phyloP scores from a whole-genome alignment of 78 protist species.

The Chrysochromulina tobinii region DNA sequence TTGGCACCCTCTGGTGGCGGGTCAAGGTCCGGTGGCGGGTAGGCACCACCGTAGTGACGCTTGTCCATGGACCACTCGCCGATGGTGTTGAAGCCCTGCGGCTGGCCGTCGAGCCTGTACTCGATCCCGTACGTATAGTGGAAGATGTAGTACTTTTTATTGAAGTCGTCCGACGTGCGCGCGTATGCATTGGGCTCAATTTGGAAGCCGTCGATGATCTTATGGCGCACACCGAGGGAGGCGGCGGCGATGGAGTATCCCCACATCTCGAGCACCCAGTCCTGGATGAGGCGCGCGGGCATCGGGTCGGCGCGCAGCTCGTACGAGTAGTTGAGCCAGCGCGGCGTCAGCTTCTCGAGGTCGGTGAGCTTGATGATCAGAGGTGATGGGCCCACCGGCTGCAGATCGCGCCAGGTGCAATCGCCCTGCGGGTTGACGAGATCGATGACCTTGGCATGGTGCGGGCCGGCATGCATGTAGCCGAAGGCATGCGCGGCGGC shows the following conservation, averaged over 20 bases:
- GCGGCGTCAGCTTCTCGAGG: not conserved
- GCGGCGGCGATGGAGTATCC: slow-evolving; percentile 23
- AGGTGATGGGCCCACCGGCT: slow-evolving; percentile 12
- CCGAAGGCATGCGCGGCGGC: slow-evolving; percentile 3
- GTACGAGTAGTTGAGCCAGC: slow-evolving; percentile 3
- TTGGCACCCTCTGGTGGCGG: slow-evolving; percentile 17
- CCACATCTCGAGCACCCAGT: slow-evolving; percentile 30
- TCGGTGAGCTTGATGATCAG: not conserved
- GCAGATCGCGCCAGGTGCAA: not conserved
- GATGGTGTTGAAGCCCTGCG: slow-evolving; percentile 6
- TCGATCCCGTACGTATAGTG: slow-evolving; percentile 30
- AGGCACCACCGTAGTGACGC: slow-evolving; percentile 24
- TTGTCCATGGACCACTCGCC: slow-evolving; percentile 29
- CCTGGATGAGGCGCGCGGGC: not conserved
- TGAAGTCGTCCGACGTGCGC: not conserved
- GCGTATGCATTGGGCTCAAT: slow-evolving; percentile 11
- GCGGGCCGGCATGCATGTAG: not conserved
- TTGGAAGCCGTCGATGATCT: not conserved
- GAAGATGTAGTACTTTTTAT: not conserved
- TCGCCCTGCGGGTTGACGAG: not conserved
- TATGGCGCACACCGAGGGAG: not conserved
- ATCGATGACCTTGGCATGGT: not conserved
- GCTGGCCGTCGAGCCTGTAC: not conserved
- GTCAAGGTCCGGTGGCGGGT: not conserved
- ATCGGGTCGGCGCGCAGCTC: not conserved